A percentile compares a stretch with the other conserved stretches of the same genome.
Evolutionary conservation across 768 basidiomycete species (phyloP).

Genomic region (Rickenella mellea): DNA sequence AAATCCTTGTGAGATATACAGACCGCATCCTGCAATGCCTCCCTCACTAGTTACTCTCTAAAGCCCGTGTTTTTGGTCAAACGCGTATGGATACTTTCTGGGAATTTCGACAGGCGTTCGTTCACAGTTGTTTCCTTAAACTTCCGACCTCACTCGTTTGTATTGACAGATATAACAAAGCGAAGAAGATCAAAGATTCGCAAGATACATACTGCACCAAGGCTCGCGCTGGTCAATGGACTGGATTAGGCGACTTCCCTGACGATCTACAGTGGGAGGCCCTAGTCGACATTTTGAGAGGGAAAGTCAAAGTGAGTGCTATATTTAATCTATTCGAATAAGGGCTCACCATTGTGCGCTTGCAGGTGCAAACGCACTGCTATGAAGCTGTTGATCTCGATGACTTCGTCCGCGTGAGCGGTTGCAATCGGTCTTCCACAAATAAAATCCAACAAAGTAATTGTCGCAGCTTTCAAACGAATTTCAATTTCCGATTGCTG

Average conservation of each 20-base stretch:
- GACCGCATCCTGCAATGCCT: conserved; percentile 3
- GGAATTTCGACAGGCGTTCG: conserved; percentile 58
- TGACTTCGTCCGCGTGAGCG: background rate
- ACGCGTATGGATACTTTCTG: conserved; percentile 47
- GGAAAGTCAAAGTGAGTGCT: background rate
- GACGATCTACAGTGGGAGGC: conserved; percentile 72
- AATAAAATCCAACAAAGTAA: background rate
- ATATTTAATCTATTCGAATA: background rate
- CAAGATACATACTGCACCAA: conserved; percentile 62
- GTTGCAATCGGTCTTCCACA: background rate
- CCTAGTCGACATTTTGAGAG: conserved; percentile 49
- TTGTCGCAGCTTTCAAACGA: conserved; percentile 68
- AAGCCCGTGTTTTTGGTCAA: conserved; percentile 29
- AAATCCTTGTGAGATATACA: conserved; percentile 37
- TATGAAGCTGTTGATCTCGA: conserved; percentile 52
- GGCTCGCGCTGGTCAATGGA: conserved; percentile 38
- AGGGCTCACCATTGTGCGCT: background rate
- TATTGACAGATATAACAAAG: conserved; percentile 46
- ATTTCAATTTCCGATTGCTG: conserved; percentile 75
- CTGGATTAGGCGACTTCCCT: conserved; percentile 48
- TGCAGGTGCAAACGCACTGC: conserved; percentile 27
- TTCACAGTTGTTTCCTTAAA: conserved; percentile 1
- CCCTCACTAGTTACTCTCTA: conserved; percentile 3
- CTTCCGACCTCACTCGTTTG: conserved; percentile 6
- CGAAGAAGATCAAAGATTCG: conserved; percentile 49